These are phyloP conservation scores for Lasiosphaeris hirsuta DNA, from an alignment of 495 filamentous ascomycete genomes.

Conservation along the genomic window DNA sequence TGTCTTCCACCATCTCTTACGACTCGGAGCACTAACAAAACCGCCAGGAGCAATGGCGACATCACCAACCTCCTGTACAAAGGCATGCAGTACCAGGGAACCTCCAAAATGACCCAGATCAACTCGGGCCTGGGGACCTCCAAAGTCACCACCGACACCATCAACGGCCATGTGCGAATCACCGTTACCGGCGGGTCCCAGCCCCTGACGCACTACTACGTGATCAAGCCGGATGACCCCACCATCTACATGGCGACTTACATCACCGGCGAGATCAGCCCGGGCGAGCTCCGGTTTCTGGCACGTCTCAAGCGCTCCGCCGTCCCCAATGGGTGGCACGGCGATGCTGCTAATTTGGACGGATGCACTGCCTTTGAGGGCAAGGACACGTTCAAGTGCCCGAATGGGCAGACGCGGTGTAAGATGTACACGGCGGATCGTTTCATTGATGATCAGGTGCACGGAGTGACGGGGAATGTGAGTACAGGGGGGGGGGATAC, in stretches of 20 bases:
- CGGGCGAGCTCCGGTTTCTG: constrained; percentile 59
- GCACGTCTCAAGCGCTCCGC: constrained; percentile 48
- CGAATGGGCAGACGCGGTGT: constrained; percentile 54
- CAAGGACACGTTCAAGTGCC: constrained; percentile 53
- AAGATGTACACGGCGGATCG: constrained; percentile 62
- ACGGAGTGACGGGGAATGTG: constrained; percentile 43
- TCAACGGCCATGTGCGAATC: constrained; percentile 48
- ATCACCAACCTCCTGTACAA: constrained; percentile 55
- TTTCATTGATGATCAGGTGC: constrained; percentile 59
- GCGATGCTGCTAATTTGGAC: constrained; percentile 39
- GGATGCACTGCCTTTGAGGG: constrained; percentile 52
- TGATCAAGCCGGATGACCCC: constrained; percentile 50
- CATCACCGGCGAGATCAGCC: constrained; percentile 51
- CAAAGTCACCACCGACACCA: constrained; percentile 45
- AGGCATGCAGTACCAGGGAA: constrained; percentile 53
- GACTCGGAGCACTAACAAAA: neutral
- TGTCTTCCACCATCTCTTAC: neutral
- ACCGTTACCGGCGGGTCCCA: constrained; percentile 49
- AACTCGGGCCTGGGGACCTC: constrained; percentile 54
- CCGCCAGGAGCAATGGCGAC: constrained; percentile 48
- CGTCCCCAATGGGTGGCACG: constrained; percentile 52
- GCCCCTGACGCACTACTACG: constrained; percentile 53
- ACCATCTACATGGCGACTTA: constrained; percentile 60
- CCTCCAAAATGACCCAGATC: constrained; percentile 49
- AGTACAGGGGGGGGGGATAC: neutral